A percentile compares a stretch with the other conserved stretches of the same genome.
These are phyloP conservation scores for Plasmopara viticola DNA, from an alignment of 352 stramenopile species.

Conservation along the genomic window DNA sequence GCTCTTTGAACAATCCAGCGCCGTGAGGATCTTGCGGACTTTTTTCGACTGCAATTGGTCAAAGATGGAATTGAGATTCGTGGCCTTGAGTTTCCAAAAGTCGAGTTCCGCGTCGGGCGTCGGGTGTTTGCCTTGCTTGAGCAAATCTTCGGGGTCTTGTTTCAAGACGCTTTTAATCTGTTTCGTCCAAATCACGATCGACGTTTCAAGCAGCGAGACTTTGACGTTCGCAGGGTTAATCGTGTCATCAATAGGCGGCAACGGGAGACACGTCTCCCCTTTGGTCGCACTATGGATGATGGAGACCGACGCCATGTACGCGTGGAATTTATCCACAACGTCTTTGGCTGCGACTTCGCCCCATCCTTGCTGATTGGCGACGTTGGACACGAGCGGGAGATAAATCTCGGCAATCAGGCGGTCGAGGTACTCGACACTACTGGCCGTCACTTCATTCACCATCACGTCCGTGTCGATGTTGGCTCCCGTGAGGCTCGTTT, in stretches of 20 bases:
- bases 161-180: slow-evolving; percentile 99
- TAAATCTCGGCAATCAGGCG: slow-evolving; percentile 93
- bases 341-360: slow-evolving; percentile 95
- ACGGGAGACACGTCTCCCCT: slow-evolving; percentile 94
- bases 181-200: slow-evolving; percentile 98
- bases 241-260: slow-evolving; percentile 88
- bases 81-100: slow-evolving; percentile 97
- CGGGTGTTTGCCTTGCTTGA: slow-evolving; percentile 95
- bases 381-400: slow-evolving; percentile 93
- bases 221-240: slow-evolving; percentile 83
- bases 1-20: slow-evolving; percentile 92
- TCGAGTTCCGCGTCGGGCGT: slow-evolving; percentile 96
- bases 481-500: slow-evolving; percentile 52
- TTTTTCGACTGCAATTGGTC: slow-evolving; percentile 91
- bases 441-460: slow-evolving; percentile 81
- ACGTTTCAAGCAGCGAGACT: slow-evolving; percentile 95
- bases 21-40: slow-evolving; percentile 92
- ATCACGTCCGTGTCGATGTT: slow-evolving; percentile 88
- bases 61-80: slow-evolving; percentile 94
- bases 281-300: slow-evolving; percentile 97
- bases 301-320: slow-evolving; percentile 93
- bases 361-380: slow-evolving; percentile 92
- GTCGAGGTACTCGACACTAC: slow-evolving; percentile 94
- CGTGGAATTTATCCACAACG: slow-evolving; percentile 96
- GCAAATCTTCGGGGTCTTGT: slow-evolving; percentile 93